Evolutionary conservation across 1,139 yeast species (phyloP), one percentile per base, ranked within the genome.

Genomic region (Taphrina sp.): DNA sequence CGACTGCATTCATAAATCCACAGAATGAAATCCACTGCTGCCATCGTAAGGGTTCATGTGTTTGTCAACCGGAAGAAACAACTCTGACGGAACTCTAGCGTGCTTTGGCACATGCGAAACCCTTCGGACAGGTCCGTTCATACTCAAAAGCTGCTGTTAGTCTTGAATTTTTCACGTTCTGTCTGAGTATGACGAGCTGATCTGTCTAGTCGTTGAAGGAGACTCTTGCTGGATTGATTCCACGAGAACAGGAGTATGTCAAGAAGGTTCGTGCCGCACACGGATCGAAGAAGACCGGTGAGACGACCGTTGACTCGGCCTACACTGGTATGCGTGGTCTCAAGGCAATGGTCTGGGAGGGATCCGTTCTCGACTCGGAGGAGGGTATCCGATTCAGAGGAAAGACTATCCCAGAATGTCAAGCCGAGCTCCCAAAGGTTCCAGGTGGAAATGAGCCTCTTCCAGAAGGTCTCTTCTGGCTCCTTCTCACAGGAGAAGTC

Each of bases 361-460:
- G 98, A 68, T 90, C 97, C 58, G 98, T 92, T 58, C 80, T 92
- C 72, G 98, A 92, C 75, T 95, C 98, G 66, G 85, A 85, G 65
- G 98, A 92, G 76, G 98, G 98, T 70, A 92, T 92, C 72, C 84
- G 96, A 72, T 92, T 92, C 83, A 88, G 97, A 78, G 97, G 97
- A 81, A 31, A 84, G 76, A 90, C 98, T 67, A 92, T 92, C 67
- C 96, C 97, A 64, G 97, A 92, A 68, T 81, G 90, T 71, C 95
- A 87, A 75, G 78, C 81, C 70, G 88, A 84, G 75, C 81, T 92
- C 69, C 98, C 98, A 76, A 85, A 84, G 76, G 95, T 85, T 61
- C 85, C 86, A 66, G 95, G 92, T 72, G 94, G 95, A 62, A 65
- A 69, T 57, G 80, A 76, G 67, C 78, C 81, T 62, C 71, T 80